Percentiles rank a stretch among this genome's conserved stretches.
Evolutionary conservation across 176 grass and related monocot genomes (phyloP).

Genomic region (Leersia perrieri): DNA sequence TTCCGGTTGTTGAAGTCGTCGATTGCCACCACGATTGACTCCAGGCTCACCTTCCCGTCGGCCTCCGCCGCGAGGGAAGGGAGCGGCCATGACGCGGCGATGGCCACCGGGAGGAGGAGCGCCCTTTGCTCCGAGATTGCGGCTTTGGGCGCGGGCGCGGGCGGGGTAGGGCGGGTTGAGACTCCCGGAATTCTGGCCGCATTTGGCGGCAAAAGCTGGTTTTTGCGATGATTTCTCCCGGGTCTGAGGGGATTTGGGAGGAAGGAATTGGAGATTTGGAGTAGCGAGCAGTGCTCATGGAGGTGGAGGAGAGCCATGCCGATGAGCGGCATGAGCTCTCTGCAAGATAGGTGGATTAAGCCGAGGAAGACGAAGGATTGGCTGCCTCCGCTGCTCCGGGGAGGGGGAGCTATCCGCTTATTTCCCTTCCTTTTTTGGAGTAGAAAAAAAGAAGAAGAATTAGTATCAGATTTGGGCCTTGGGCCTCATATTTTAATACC

Average conservation of each 20-base stretch:
- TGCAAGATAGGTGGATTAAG: constrained; percentile 10
- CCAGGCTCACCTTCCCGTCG: constrained; percentile 78
- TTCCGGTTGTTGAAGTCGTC: constrained; percentile 92
- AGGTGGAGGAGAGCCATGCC: constrained; percentile 58
- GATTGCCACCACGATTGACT: constrained; percentile 62
- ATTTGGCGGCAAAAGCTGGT: constrained; percentile 5
- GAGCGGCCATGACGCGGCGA: constrained; percentile 34
- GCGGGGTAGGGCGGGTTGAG: background rate
- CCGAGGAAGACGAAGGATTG: background rate
- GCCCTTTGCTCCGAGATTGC: constrained; percentile 19
- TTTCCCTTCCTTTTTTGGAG: background rate
- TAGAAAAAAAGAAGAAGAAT: background rate
- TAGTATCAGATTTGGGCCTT: background rate
- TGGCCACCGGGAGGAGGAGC: constrained; percentile 32
- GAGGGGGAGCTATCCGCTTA: background rate
- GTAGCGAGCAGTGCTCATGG: constrained; percentile 28
- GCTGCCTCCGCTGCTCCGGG: background rate
- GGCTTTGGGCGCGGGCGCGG: background rate
- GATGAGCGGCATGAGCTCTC: constrained; percentile 16
- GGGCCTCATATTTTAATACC: too few species aligned
- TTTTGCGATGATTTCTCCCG: background rate
- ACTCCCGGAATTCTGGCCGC: background rate
- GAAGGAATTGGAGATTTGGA: constrained; percentile 32
- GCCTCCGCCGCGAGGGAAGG: constrained; percentile 48
- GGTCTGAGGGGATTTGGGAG: constrained; percentile 3